A percentile compares a stretch with the other conserved stretches of the same genome.
phyloP scores from a whole-genome alignment of 2,329 filamentous ascomycete genomes.

The Geosmithia putterillii region DNA sequence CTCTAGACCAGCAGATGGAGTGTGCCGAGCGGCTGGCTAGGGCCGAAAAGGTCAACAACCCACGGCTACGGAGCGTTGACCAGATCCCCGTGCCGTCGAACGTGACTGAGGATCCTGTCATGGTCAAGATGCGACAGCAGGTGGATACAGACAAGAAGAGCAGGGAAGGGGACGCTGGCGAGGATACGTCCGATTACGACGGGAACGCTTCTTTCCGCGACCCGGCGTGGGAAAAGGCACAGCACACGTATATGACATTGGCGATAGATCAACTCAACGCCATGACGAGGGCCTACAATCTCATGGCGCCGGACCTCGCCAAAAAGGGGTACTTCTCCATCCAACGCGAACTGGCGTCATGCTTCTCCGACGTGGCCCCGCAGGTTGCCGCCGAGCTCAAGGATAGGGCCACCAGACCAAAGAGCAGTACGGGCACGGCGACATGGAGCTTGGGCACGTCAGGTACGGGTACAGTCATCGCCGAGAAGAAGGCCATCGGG shows the following conservation, averaged over 20 bases:
- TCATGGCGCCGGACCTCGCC: slow-evolving; percentile 84
- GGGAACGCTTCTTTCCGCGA: slow-evolving; percentile 57
- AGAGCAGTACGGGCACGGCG: slow-evolving; percentile 18
- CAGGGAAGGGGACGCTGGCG: not conserved
- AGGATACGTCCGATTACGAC: not conserved
- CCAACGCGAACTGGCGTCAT: slow-evolving; percentile 66
- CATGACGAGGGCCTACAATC: slow-evolving; percentile 78
- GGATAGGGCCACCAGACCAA: slow-evolving; percentile 45
- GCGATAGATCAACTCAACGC: slow-evolving; percentile 68
- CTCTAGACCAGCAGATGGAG: slow-evolving; percentile 58
- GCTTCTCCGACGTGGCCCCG: slow-evolving; percentile 79
- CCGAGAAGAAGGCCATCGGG: slow-evolving; percentile 9
- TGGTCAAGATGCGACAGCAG: slow-evolving; percentile 29
- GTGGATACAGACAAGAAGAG: slow-evolving; percentile 3
- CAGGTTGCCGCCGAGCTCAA: slow-evolving; percentile 59
- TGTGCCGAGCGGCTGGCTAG: slow-evolving; percentile 62
- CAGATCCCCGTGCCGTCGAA: slow-evolving; percentile 34
- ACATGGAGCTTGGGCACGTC: slow-evolving; percentile 4
- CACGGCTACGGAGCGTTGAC: slow-evolving; percentile 28
- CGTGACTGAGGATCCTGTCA: slow-evolving; percentile 33
- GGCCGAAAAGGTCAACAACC: slow-evolving; percentile 58
- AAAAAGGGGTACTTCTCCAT: slow-evolving; percentile 88
- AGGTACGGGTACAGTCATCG: slow-evolving; percentile 1
- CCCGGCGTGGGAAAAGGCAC: slow-evolving; percentile 58
- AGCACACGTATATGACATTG: slow-evolving; percentile 63